These are phyloP conservation scores for Phytophthora pluvialis DNA, from an alignment of 352 stramenopile genomes.

Conservation along the genomic window DNA sequence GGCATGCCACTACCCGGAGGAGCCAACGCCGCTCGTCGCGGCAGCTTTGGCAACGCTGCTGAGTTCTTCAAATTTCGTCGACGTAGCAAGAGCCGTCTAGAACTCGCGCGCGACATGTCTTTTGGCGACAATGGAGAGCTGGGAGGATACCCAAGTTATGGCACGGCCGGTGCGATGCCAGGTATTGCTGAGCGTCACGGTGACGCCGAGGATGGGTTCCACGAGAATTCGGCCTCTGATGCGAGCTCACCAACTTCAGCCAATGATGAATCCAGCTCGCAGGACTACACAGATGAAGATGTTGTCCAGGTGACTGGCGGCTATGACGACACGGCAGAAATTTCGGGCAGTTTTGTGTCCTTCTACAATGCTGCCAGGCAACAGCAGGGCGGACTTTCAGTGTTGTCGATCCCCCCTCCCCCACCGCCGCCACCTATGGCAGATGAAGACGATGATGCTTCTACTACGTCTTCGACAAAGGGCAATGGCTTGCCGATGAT, in stretches of 20 bases:
- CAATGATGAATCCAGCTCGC: conserved; percentile 65
- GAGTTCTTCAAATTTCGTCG: conserved; percentile 89
- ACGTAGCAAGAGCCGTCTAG: conserved; percentile 85
- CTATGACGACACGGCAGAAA: conserved; percentile 67
- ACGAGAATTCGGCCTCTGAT: conserved; percentile 56
- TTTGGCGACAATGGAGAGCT: conserved; percentile 54
- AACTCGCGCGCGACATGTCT: conserved; percentile 75
- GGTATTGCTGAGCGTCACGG: conserved; percentile 72
- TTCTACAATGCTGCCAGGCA: conserved; percentile 71
- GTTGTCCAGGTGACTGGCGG: conserved; percentile 65
- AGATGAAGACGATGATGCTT: conserved; percentile 72
- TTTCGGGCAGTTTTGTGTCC: conserved; percentile 75
- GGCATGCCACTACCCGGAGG: conserved; percentile 27
- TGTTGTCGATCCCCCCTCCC: conserved; percentile 61
- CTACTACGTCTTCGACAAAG: conserved; percentile 61
- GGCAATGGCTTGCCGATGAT: conserved; percentile 75
- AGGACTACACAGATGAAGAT: conserved; percentile 72
- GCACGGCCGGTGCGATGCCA: conserved; percentile 60
- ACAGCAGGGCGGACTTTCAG: conserved; percentile 50
- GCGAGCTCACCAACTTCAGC: conserved; percentile 59
- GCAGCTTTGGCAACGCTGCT: conserved; percentile 84
- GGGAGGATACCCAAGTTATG: conserved; percentile 61
- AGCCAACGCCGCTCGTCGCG: conserved; percentile 49
- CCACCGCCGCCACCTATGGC: conserved; percentile 71
- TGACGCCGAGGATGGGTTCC: conserved; percentile 51